Percentiles rank a stretch among this genome's conserved stretches.
Conservation (phyloP, 208 protist species). For the Trypanosoma grayi region DNA sequence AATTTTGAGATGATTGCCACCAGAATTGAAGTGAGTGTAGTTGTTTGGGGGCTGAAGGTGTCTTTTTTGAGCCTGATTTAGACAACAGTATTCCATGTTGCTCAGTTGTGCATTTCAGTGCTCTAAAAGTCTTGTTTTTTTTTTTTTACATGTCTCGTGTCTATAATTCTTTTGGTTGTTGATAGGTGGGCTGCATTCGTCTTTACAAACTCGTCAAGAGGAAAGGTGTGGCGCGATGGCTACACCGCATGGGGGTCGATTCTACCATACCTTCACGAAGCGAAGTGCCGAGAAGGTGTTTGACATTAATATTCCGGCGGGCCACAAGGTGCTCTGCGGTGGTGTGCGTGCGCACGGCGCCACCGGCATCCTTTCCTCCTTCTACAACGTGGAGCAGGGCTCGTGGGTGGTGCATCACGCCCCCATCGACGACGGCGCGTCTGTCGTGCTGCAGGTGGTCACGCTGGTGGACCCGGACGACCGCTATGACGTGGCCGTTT, state of each 20-base stretch:
- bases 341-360: conserved; percentile 26
- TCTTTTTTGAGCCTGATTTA: too few species aligned
- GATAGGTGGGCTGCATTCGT: too few species aligned
- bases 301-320: conserved; percentile 28
- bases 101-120: too few species aligned
- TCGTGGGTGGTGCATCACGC: conserved; percentile 53
- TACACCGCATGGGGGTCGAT: conserved; percentile 5
- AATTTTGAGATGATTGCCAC: too few species aligned
- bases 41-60: too few species aligned
- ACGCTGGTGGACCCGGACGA: conserved; percentile 43
- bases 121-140: too few species aligned
- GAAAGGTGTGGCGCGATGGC: conserved; percentile 7
- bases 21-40: too few species aligned
- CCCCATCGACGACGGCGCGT: conserved; percentile 24
- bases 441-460: conserved; percentile 38
- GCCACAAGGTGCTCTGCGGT: conserved; percentile 39
- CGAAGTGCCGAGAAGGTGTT: conserved; percentile 28
- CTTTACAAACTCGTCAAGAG: too few species aligned
- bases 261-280: conserved; percentile 32
- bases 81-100: too few species aligned
- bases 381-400: conserved; percentile 44
- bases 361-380: conserved; percentile 50
- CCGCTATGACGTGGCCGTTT: conserved; percentile 40
- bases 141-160: too few species aligned
- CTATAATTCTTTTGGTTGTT: background rate